A percentile compares a stretch with the other conserved stretches of the same genome.
Conservation (phyloP, 345 rosid genomes). For the Psidium friedrichsthalianum region DNA sequence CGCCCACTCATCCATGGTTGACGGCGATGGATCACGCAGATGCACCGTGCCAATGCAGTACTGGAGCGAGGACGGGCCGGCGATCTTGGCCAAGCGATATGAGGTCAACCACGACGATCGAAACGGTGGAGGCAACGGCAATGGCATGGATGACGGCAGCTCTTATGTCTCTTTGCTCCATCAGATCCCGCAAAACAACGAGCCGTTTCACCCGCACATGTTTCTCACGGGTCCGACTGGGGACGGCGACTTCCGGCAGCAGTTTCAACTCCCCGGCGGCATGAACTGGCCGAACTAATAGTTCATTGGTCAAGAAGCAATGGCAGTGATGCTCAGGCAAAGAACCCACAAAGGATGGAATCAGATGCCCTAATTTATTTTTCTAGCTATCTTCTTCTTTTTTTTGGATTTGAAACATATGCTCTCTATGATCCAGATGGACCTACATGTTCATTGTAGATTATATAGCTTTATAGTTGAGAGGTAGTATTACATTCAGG, state of each 20-base stretch:
- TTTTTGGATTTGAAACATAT: neutral
- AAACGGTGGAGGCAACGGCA: neutral
- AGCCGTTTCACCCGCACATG: slow-evolving; percentile 6
- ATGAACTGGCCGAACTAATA: slow-evolving; percentile 20
- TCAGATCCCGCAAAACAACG: slow-evolving; percentile 20
- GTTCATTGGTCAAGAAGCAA: neutral
- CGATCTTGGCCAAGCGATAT: neutral
- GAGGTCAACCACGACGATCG: neutral
- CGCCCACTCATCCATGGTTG: neutral
- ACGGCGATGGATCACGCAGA: neutral
- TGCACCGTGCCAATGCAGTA: neutral
- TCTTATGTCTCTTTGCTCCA: slow-evolving; percentile 36
- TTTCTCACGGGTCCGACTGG: slow-evolving; percentile 17
- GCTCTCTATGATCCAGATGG: neutral
- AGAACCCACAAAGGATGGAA: neutral
- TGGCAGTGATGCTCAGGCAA: neutral
- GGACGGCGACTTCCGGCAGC: slow-evolving; percentile 26
- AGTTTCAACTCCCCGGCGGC: slow-evolving; percentile 14
- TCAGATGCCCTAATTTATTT: neutral
- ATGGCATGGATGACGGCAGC: slow-evolving; percentile 1
- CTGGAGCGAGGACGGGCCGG: neutral
- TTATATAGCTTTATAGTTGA: neutral
- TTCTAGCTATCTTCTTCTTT: neutral
- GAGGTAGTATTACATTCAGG: neutral
- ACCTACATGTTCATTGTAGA: neutral